phyloP scores from a whole-genome alignment of 139 green algal species.

The Nannochloris sp. region DNA sequence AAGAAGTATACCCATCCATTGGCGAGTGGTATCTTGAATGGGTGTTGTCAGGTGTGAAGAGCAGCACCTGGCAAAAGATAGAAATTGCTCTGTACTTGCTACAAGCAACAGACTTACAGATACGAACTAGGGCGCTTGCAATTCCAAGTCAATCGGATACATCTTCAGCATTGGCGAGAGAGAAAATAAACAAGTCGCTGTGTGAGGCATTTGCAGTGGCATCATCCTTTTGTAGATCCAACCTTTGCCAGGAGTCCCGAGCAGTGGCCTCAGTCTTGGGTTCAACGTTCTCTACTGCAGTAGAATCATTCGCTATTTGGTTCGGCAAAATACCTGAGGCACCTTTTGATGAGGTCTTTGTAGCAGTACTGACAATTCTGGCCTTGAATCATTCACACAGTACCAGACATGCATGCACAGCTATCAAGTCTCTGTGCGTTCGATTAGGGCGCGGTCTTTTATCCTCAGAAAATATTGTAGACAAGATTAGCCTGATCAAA shows the following conservation, averaged over 20 bases:
- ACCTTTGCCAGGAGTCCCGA: neutral
- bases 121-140: neutral
- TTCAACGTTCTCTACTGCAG: conserved; percentile 16
- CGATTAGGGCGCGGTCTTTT: neutral
- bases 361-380: neutral
- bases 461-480: neutral
- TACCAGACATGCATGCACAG: neutral
- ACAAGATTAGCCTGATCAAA: neutral
- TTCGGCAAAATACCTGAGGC: conserved; percentile 23
- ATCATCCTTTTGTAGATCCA: neutral
- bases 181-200: neutral
- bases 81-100: conserved; percentile 53
- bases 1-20: conserved; percentile 33
- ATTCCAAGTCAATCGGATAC: neutral
- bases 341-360: conserved; percentile 14
- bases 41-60: conserved; percentile 16
- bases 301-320: conserved; percentile 50
- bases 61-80: conserved; percentile 35
- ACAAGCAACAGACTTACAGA: conserved; percentile 12
- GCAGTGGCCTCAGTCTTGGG: neutral
- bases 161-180: neutral
- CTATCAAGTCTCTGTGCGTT: neutral
- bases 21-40: conserved; percentile 24
- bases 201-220: neutral
- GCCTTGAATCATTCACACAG: neutral